phyloP scores from a whole-genome alignment of 139 green algal genomes.

The Eudorina sp. region DNA sequence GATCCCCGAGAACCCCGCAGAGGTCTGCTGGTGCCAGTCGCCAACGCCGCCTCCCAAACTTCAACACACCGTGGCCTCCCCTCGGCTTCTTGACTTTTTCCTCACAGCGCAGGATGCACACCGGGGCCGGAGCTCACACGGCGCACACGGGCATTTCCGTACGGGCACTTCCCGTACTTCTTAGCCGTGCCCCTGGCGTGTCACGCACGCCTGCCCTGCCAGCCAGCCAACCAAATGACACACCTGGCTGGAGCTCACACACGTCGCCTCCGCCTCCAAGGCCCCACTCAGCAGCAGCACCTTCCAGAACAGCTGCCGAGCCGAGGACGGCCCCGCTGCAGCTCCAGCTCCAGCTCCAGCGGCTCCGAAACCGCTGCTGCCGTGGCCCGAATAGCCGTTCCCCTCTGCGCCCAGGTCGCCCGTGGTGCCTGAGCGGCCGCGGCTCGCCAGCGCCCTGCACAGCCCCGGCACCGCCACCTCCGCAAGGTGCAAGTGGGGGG shows the following conservation, averaged over 20 bases:
- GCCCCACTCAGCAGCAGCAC: slow-evolving; percentile 31
- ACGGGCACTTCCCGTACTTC: too few species aligned
- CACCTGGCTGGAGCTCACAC: slow-evolving; percentile 20
- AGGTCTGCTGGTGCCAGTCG: too few species aligned
- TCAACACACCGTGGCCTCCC: too few species aligned
- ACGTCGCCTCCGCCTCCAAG: not conserved
- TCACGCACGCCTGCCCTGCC: too few species aligned
- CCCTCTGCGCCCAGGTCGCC: not conserved
- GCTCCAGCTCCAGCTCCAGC: not conserved
- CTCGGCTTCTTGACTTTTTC: too few species aligned
- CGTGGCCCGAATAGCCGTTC: not conserved
- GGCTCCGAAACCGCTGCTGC: not conserved
- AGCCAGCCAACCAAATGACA: not conserved
- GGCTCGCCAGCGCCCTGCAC: slow-evolving; percentile 5
- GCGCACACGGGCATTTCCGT: too few species aligned
- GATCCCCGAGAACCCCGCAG: too few species aligned
- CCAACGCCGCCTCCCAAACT: too few species aligned
- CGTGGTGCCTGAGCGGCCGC: not conserved
- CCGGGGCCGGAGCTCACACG: too few species aligned
- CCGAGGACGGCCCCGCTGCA: too few species aligned
- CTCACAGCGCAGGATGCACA: too few species aligned
- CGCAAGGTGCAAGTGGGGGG: slow-evolving; percentile 1
- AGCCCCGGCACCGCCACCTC: not conserved
- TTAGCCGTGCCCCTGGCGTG: too few species aligned
- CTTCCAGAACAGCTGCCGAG: slow-evolving; percentile 38